phyloP scores from a whole-genome alignment of 1,284 basidiomycete species.

The Malassezia obtusa region DNA sequence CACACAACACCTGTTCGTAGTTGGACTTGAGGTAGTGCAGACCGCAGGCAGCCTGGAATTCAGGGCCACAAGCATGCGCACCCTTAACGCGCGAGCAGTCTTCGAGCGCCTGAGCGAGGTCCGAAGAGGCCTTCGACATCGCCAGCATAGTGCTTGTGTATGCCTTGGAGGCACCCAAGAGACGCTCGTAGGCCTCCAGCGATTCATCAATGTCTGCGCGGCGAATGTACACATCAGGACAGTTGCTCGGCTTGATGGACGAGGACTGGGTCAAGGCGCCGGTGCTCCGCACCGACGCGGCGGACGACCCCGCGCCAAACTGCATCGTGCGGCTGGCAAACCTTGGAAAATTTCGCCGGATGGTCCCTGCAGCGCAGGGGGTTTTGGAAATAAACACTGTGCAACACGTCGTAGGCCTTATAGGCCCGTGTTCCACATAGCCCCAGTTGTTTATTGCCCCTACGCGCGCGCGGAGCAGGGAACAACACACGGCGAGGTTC shows the following conservation, averaged over 20 bases:
- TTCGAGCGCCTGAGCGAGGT: constrained; percentile 62
- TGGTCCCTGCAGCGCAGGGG: too few species aligned
- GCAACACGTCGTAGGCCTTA: neutral
- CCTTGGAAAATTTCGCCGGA: neutral
- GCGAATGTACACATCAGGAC: constrained; percentile 66
- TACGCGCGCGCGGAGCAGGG: neutral
- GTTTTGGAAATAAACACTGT: neutral
- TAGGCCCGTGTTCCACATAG: neutral
- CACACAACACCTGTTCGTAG: constrained; percentile 80
- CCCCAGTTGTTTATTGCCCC: neutral
- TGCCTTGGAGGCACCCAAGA: constrained; percentile 66
- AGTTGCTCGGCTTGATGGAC: constrained; percentile 21
- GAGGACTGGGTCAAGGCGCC: constrained; percentile 6
- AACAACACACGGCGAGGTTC: neutral
- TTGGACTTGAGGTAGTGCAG: constrained; percentile 84
- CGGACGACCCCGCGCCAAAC: neutral
- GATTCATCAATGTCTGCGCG: constrained; percentile 67
- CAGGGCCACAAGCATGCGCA: constrained; percentile 31
- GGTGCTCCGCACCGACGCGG: neutral
- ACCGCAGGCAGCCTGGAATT: constrained; percentile 52
- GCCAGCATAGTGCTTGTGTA: constrained; percentile 74
- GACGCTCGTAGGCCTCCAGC: constrained; percentile 69
- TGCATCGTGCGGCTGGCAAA: neutral
- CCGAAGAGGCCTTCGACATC: constrained; percentile 74
- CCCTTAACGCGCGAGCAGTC: constrained; percentile 43